These are phyloP conservation scores for Hyphodiscus hymeniophilus DNA, from an alignment of 495 filamentous ascomycete genomes.

Conservation along the genomic window DNA sequence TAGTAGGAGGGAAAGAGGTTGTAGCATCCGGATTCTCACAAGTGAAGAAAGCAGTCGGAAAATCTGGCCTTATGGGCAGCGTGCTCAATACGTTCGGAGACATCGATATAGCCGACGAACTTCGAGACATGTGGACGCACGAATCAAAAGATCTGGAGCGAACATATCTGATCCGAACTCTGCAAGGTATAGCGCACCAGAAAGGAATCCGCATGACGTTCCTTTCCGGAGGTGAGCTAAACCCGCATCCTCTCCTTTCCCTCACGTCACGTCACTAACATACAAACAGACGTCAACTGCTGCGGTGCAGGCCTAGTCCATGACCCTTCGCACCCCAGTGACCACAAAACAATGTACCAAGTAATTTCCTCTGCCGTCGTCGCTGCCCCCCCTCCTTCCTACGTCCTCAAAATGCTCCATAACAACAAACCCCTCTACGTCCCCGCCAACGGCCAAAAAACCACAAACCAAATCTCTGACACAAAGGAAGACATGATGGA, in stretches of 20 bases:
- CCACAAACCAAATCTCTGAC: constrained; percentile 48
- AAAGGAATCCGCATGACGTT: constrained; percentile 95
- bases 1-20: constrained; percentile 87
- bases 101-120: constrained; percentile 86
- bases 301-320: constrained; percentile 91
- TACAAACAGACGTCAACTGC: constrained; percentile 61
- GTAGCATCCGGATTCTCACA: constrained; percentile 86
- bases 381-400: constrained; percentile 72
- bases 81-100: constrained; percentile 97
- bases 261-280: constrained; percentile 4
- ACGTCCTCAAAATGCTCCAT: constrained; percentile 88
- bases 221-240: constrained; percentile 62
- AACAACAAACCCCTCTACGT: constrained; percentile 85
- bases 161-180: constrained; percentile 90
- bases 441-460: constrained; percentile 82
- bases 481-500: constrained; percentile 99
- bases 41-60: constrained; percentile 93
- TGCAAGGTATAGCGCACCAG: constrained; percentile 89
- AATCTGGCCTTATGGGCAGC: constrained; percentile 86
- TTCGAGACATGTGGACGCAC: constrained; percentile 96
- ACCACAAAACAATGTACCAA: constrained; percentile 99
- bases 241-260: neutral
- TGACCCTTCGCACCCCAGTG: constrained; percentile 79
- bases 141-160: constrained; percentile 95
- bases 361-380: constrained; percentile 88